phyloP scores from a whole-genome alignment of 2,329 filamentous ascomycete species.

The Rhinocladiella mackenziei region DNA sequence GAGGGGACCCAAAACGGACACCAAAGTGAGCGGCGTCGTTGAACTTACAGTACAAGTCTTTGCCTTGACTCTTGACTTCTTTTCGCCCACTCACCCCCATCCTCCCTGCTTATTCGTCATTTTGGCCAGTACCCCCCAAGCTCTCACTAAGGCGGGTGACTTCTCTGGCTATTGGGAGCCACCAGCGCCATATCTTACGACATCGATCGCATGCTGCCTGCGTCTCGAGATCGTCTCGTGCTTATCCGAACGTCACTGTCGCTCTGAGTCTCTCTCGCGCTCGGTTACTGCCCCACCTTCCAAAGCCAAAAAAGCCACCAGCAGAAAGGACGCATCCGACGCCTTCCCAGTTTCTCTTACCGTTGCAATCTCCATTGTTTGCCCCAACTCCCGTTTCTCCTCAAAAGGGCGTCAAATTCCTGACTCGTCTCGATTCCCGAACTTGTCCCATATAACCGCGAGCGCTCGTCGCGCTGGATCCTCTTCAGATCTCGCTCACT shows the following conservation, averaged over 20 bases:
- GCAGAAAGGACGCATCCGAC: not conserved
- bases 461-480: slow-evolving; percentile 8
- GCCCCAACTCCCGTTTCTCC: too few relatives aligned
- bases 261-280: not conserved
- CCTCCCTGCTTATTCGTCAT: slow-evolving; percentile 6
- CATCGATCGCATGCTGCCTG: slow-evolving; percentile 2
- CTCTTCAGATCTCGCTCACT: slow-evolving; percentile 13
- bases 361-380: not conserved
- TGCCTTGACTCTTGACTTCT: too few relatives aligned
- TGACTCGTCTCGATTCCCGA: not conserved
- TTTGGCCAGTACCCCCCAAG: too few relatives aligned
- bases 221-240: slow-evolving; percentile 14
- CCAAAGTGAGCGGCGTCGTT: not conserved
- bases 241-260: not conserved
- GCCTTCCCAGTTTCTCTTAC: not conserved
- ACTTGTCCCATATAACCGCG: not conserved
- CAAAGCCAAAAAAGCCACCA: not conserved
- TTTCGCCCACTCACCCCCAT: slow-evolving; percentile 4
- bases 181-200: slow-evolving; percentile 5
- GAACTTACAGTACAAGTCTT: too few relatives aligned
- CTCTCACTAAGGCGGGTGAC: too few relatives aligned
- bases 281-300: slow-evolving; percentile 1
- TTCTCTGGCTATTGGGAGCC: too few relatives aligned
- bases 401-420: slow-evolving; percentile 7
- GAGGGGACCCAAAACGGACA: not conserved